phyloP scores from a whole-genome alignment of 2,329 filamentous ascomycete species.

The Pezicula neosporulosa region DNA sequence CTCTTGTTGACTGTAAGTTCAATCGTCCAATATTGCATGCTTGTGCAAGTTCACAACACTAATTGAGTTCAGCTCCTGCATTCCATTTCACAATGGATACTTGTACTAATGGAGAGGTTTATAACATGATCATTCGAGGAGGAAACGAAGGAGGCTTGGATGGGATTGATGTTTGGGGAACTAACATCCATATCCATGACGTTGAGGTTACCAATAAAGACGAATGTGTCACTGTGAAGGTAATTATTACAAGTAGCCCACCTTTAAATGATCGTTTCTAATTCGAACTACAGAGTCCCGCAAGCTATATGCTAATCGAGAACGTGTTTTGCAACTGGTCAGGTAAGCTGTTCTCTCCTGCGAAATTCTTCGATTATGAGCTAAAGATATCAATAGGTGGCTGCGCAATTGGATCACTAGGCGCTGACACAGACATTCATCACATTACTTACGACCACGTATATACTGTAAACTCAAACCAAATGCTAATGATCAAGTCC shows the following conservation, averaged over 20 bases:
- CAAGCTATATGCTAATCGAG: conserved; percentile 53
- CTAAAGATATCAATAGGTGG: conserved; percentile 28
- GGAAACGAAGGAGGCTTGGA: conserved; percentile 50
- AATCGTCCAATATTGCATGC: not conserved
- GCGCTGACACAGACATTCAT: conserved; percentile 43
- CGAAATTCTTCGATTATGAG: no score
- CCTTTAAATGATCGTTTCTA: not conserved
- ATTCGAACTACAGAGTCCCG: conserved; percentile 35
- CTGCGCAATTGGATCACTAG: conserved; percentile 54
- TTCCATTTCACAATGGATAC: conserved; percentile 44
- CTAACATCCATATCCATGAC: conserved; percentile 56
- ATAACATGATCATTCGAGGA: conserved; percentile 52
- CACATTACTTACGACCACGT: conserved; percentile 52
- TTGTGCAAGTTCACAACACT: not conserved
- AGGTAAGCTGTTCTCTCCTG: conserved; percentile 15
- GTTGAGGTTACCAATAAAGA: conserved; percentile 60
- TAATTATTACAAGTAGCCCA: not conserved
- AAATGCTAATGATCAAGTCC: conserved; percentile 62
- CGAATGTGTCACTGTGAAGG: conserved; percentile 55
- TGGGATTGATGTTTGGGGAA: conserved; percentile 52
- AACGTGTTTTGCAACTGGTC: conserved; percentile 59
- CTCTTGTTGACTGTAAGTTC: conserved; percentile 17
- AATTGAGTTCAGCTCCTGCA: conserved; percentile 18
- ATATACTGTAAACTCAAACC: conserved; percentile 56
- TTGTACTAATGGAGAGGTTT: conserved; percentile 46